Percentiles rank a stretch among this genome's conserved stretches.
Conservation (phyloP, 805 yeast species). For the Wickerhamomyces bisporus region DNA sequence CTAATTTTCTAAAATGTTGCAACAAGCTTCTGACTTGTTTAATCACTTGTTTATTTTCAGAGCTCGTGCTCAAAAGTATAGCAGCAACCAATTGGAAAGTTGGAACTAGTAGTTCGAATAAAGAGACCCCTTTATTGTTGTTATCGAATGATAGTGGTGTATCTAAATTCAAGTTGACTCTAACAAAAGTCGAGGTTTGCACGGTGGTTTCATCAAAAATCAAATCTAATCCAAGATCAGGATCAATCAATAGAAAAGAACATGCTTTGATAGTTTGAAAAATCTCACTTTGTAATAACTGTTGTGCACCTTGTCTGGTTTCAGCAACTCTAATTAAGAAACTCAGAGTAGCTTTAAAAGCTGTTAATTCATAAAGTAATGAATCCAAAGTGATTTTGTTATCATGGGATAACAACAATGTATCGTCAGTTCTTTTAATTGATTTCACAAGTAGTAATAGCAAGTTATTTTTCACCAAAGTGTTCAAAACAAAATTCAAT, state of each 20-base stretch:
- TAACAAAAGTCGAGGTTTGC: constrained; percentile 29
- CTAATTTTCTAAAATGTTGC: constrained; percentile 45
- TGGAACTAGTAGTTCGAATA: constrained; percentile 67
- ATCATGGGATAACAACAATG: constrained; percentile 35
- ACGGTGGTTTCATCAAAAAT: constrained; percentile 33
- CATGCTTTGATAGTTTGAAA: constrained; percentile 57
- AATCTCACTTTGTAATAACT: constrained; percentile 67
- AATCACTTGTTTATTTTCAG: constrained; percentile 59
- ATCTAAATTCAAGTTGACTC: constrained; percentile 46
- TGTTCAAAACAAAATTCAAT: constrained; percentile 52
- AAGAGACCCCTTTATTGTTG: constrained; percentile 36
- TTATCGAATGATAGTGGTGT: constrained; percentile 39
- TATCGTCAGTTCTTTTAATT: constrained; percentile 63
- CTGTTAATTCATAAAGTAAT: constrained; percentile 67
- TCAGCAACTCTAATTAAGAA: constrained; percentile 72
- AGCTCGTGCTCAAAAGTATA: constrained; percentile 68
- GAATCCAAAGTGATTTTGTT: constrained; percentile 43
- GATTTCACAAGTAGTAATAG: constrained; percentile 61
- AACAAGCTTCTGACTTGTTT: constrained; percentile 48
- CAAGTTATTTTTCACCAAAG: constrained; percentile 60
- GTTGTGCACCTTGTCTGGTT: constrained; percentile 71
- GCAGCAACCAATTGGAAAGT: constrained; percentile 68
- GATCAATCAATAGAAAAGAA: constrained; percentile 59
- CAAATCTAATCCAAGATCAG: constrained; percentile 68
- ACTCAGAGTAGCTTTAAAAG: constrained; percentile 66